Percentiles rank a stretch among this genome's conserved stretches.
These are phyloP conservation scores for Thalassiosira profunda DNA, from an alignment of 108 stramenopile species.

Conservation along the genomic window DNA sequence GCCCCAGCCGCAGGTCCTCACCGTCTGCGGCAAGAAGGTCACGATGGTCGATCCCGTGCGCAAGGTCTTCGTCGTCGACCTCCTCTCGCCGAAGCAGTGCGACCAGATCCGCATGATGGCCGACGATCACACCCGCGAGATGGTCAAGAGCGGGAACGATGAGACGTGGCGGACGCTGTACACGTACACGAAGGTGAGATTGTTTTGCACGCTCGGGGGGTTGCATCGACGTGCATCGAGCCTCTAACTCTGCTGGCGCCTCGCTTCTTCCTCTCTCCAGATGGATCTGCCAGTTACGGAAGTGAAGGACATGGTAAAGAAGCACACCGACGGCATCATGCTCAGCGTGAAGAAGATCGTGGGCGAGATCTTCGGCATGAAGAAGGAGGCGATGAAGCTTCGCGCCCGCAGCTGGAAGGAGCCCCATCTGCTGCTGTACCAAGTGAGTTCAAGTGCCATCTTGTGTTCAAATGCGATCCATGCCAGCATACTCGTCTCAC, in stretches of 20 bases:
- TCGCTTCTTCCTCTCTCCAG: not conserved
- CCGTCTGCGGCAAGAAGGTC: conserved; percentile 42
- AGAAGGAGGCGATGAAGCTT: conserved; percentile 43
- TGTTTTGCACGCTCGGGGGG: not conserved
- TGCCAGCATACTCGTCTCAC: too few species aligned
- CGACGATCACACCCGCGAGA: conserved; percentile 43
- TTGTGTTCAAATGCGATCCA: too few species aligned
- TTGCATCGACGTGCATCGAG: not conserved
- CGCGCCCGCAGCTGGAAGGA: conserved; percentile 54
- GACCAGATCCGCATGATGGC: conserved; percentile 49
- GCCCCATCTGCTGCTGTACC: conserved; percentile 59
- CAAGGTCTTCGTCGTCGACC: conserved; percentile 58
- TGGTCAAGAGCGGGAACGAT: conserved; percentile 1
- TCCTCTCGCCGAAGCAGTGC: conserved; percentile 52
- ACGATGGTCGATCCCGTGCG: conserved; percentile 45
- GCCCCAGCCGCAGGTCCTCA: conserved; percentile 15
- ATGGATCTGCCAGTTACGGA: not conserved
- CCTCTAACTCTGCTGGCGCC: not conserved
- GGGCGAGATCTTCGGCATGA: conserved; percentile 44
- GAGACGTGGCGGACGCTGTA: conserved; percentile 57
- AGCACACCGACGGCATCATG: conserved; percentile 40
- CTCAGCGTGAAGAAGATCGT: conserved; percentile 37
- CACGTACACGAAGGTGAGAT: conserved; percentile 64
- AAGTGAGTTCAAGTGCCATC: too few species aligned
- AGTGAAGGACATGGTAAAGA: conserved; percentile 22